phyloP scores from a whole-genome alignment of 163 green algal species.

The Volvox carteri region DNA sequence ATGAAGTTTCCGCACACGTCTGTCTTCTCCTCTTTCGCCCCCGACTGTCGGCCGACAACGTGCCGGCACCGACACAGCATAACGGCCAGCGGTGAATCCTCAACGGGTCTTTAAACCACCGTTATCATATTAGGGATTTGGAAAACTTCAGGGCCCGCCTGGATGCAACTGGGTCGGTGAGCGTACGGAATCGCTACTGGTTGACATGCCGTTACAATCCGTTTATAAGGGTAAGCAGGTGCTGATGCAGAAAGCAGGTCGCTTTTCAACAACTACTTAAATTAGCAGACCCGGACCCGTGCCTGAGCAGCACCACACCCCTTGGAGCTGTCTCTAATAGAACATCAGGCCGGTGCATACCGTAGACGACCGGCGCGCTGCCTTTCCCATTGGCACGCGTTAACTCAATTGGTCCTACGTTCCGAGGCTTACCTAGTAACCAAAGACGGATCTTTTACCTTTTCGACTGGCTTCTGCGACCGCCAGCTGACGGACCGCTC shows the following conservation, averaged over 20 bases:
- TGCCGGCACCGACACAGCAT: no score
- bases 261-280: not conserved
- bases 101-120: no score
- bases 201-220: not conserved
- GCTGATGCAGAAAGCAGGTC: not conserved
- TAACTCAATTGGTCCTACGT: conserved; percentile 44
- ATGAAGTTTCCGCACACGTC: no score
- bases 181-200: conserved; percentile 19
- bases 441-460: not conserved
- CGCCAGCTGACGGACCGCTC: conserved; percentile 9
- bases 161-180: conserved; percentile 12
- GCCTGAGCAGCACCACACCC: conserved; percentile 58
- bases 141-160: conserved; percentile 3
- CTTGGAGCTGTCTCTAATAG: conserved; percentile 50
- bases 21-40: no score
- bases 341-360: conserved; percentile 49
- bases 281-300: conserved; percentile 40
- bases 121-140: no score
- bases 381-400: conserved; percentile 54
- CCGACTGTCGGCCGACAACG: no score
- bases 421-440: conserved; percentile 8
- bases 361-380: conserved; percentile 57
- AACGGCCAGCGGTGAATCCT: no score
- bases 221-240: not conserved
- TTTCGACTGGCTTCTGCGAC: not conserved